Evolutionary conservation across 73 alveolate species (phyloP).

Genomic region (Effrenium voratum): DNA sequence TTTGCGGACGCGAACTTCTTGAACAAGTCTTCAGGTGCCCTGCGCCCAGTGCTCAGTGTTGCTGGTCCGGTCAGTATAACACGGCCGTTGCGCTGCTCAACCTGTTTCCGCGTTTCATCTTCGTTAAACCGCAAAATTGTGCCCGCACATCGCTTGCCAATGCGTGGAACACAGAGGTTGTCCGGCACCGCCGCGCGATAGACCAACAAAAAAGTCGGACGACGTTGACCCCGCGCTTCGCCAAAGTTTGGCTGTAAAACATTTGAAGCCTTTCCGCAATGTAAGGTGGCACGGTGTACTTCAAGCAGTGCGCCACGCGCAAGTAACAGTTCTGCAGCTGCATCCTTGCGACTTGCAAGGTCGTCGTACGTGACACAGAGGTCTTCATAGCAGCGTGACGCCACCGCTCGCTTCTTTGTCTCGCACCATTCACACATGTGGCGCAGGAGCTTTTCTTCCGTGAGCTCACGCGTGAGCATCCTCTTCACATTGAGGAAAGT

Average conservation of each 20-base stretch:
- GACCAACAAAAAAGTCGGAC: constrained; percentile 8
- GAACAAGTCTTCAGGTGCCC: background rate
- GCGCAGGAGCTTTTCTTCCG: background rate
- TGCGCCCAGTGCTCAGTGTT: background rate
- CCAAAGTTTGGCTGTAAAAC: constrained; percentile 8
- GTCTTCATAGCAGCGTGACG: background rate
- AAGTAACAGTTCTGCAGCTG: background rate
- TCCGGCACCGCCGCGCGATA: constrained; percentile 29
- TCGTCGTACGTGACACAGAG: background rate
- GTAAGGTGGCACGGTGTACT: background rate
- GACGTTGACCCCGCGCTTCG: constrained; percentile 16
- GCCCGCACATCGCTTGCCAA: background rate
- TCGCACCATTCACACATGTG: constrained; percentile 18
- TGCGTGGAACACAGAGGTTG: background rate
- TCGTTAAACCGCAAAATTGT: background rate
- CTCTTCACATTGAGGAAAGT: background rate
- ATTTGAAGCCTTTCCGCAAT: background rate
- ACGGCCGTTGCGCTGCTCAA: background rate
- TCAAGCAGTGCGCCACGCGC: background rate
- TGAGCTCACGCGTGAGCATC: background rate
- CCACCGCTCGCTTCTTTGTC: background rate
- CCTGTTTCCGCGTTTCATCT: background rate
- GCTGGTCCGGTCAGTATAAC: background rate
- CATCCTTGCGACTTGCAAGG: background rate
- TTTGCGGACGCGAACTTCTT: background rate